A percentile compares a stretch with the other conserved stretches of the same genome.
Evolutionary conservation across 1,284 basidiomycete genomes (phyloP).

Genomic region (Trametes sp.): DNA sequence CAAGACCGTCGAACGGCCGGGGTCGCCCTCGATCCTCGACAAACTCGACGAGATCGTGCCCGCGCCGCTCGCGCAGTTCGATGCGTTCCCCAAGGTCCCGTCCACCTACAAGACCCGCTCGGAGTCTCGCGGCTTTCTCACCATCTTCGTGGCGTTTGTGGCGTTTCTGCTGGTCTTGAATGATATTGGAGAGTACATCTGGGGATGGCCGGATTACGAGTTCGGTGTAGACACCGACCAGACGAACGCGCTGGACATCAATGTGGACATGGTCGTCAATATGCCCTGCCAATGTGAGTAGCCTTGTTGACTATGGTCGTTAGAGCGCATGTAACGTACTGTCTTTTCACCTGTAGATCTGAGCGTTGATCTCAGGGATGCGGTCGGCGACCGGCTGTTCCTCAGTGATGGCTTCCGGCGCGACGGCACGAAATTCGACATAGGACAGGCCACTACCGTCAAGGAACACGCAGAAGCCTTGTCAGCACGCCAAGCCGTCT

Average conservation of each 20-base stretch:
- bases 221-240: constrained; percentile 82
- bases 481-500: constrained; percentile 71
- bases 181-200: constrained; percentile 90
- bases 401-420: constrained; percentile 86
- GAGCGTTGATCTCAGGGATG: constrained; percentile 91
- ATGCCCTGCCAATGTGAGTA: constrained; percentile 92
- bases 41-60: constrained; percentile 68
- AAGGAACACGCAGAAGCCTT: constrained; percentile 73
- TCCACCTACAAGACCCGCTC: constrained; percentile 89
- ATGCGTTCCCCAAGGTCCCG: constrained; percentile 91
- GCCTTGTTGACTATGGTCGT: no score
- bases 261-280: constrained; percentile 90
- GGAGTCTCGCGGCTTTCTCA: constrained; percentile 88
- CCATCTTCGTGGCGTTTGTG: constrained; percentile 77
- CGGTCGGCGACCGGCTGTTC: constrained; percentile 90
- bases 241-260: constrained; percentile 77
- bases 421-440: constrained; percentile 88
- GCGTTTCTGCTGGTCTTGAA: constrained; percentile 84
- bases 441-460: constrained; percentile 81
- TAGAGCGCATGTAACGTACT: background rate
- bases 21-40: constrained; percentile 50
- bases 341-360: constrained; percentile 57
- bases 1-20: constrained; percentile 30
- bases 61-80: constrained; percentile 64
- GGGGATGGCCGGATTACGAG: constrained; percentile 88